Evolutionary conservation across 2,329 filamentous ascomycete species (phyloP).

Genomic region (Aureobasidium namibiae): DNA sequence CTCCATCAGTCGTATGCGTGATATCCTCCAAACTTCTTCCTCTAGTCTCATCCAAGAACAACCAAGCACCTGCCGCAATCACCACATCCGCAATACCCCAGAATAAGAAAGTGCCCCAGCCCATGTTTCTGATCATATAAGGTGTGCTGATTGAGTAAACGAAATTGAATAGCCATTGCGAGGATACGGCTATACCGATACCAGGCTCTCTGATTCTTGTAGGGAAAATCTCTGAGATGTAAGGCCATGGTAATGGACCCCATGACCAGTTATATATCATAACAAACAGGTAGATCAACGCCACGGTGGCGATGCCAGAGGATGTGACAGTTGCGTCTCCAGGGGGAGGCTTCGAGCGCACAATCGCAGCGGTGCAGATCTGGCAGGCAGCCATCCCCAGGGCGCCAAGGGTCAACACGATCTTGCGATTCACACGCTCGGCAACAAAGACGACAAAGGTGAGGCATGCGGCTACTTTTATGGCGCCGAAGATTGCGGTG

Average conservation of each 20-base stretch:
- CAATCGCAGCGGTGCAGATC: slow-evolving; percentile 25
- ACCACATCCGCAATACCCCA: slow-evolving; percentile 39
- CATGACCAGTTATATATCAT: slow-evolving; percentile 46
- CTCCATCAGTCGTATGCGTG: slow-evolving; percentile 3
- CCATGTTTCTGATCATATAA: slow-evolving; percentile 41
- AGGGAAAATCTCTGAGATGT: slow-evolving; percentile 45
- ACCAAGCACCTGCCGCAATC: slow-evolving; percentile 33
- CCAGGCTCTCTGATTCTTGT: slow-evolving; percentile 43
- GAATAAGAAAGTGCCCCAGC: slow-evolving; percentile 41
- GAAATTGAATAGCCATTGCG: slow-evolving; percentile 45
- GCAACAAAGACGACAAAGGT: slow-evolving; percentile 47
- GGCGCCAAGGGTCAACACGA: slow-evolving; percentile 24
- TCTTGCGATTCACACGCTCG: slow-evolving; percentile 40
- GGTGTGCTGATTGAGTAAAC: slow-evolving; percentile 36
- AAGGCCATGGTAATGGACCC: slow-evolving; percentile 42
- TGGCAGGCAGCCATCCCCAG: slow-evolving; percentile 30
- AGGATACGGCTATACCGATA: slow-evolving; percentile 41
- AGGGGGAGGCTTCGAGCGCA: slow-evolving; percentile 22
- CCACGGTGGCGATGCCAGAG: slow-evolving; percentile 43
- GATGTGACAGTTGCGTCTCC: slow-evolving; percentile 21
- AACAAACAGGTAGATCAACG: slow-evolving; percentile 48
- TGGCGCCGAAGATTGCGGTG: slow-evolving; percentile 46
- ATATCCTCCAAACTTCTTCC: slow-evolving; percentile 30
- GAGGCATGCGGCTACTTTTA: slow-evolving; percentile 45
- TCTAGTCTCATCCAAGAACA: slow-evolving; percentile 31